Percentiles rank a stretch among this genome's conserved stretches.
phyloP scores from a whole-genome alignment of 805 yeast genomes.

The Kodamaea fukazawae region DNA sequence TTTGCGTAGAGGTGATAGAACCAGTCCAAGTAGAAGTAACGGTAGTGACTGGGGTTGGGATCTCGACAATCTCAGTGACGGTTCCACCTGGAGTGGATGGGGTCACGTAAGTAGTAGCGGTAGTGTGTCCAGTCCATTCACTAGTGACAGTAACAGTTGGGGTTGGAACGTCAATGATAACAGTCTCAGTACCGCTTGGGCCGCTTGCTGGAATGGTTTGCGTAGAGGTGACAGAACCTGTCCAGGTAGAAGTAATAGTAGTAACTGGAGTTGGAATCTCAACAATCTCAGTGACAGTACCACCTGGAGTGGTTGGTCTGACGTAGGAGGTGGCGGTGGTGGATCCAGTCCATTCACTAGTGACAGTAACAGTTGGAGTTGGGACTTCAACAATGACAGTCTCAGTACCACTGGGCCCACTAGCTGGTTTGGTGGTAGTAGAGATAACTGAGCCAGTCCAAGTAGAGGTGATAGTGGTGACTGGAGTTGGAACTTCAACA shows the following conservation, averaged over 20 bases:
- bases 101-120: conserved; percentile 8
- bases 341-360: conserved; percentile 8
- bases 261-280: conserved; percentile 12
- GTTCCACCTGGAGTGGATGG: conserved; percentile 15
- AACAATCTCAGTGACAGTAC: conserved; percentile 12
- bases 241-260: conserved; percentile 14
- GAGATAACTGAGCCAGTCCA: background rate
- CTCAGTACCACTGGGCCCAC: conserved; percentile 4
- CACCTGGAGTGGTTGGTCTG: conserved; percentile 6
- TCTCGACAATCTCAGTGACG: conserved; percentile 22
- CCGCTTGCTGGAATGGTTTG: conserved; percentile 9
- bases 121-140: conserved; percentile 12
- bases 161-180: conserved; percentile 9
- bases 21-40: conserved; percentile 15
- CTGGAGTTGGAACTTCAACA: conserved; percentile 8
- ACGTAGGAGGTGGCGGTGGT: background rate
- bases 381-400: conserved; percentile 14
- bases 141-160: conserved; percentile 10
- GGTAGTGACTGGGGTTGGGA: conserved; percentile 17
- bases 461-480: background rate
- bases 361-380: conserved; percentile 10
- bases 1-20: conserved; percentile 9
- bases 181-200: conserved; percentile 9
- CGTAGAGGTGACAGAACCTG: conserved; percentile 10
- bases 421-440: conserved; percentile 3